phyloP scores from a whole-genome alignment of 2,329 filamentous ascomycete species.

The Botrytis galanthina region DNA sequence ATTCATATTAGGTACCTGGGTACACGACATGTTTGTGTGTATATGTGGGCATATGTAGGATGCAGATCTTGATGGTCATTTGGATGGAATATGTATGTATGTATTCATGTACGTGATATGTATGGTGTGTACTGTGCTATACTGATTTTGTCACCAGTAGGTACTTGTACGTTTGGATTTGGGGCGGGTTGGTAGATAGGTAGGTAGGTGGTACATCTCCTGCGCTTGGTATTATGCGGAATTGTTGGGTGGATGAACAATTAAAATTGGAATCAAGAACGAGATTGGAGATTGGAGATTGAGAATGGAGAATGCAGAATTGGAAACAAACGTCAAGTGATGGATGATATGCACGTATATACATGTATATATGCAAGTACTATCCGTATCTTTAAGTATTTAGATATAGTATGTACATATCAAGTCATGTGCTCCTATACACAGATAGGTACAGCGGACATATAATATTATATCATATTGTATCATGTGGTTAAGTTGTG shows the following conservation, averaged over 20 bases:
- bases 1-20: no score
- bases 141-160: background rate
- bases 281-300: no score
- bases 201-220: background rate
- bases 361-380: background rate
- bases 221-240: background rate
- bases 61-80: slow-evolving; percentile 3
- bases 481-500: background rate
- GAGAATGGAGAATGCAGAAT: no score
- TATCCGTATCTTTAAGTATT: background rate
- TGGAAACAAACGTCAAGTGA: no score
- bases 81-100: background rate
- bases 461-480: background rate
- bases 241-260: background rate
- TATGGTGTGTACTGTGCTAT: background rate
- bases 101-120: background rate
- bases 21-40: background rate
- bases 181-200: background rate
- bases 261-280: no score
- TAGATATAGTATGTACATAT: no score
- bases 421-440: no score
- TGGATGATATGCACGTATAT: background rate
- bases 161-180: background rate
- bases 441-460: background rate
- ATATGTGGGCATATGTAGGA: background rate